These are phyloP conservation scores for Colletotrichum costaricense DNA, from an alignment of 2,329 filamentous ascomycete species.

Conservation along the genomic window DNA sequence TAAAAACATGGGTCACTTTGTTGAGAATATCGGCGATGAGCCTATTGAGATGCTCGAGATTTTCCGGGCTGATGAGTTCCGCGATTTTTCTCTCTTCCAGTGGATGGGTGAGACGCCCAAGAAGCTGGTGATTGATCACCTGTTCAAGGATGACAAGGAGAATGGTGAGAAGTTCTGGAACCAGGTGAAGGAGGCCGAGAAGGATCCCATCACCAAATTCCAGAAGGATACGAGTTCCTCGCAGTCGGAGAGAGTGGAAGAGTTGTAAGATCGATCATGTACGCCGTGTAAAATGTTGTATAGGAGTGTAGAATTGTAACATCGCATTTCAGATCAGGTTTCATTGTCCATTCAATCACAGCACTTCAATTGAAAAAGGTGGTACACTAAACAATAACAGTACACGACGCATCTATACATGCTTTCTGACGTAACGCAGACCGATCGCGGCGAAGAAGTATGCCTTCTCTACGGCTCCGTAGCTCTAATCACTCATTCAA, in stretches of 20 bases:
- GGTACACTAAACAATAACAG: too few species aligned
- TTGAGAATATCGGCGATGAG: slow-evolving; percentile 84
- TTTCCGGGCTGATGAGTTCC: slow-evolving; percentile 77
- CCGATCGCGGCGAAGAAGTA: not conserved
- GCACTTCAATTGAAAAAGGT: too few species aligned
- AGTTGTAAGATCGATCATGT: not conserved
- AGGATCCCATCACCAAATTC: slow-evolving; percentile 61
- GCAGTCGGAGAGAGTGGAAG: not conserved
- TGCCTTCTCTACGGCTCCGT: not conserved
- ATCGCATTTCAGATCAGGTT: not conserved
- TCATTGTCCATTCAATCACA: too few species aligned
- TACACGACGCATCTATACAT: not conserved
- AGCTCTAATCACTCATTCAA: slow-evolving; percentile 42
- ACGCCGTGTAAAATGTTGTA: not conserved
- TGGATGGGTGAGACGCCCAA: slow-evolving; percentile 80
- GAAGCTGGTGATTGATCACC: slow-evolving; percentile 72
- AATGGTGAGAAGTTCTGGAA: slow-evolving; percentile 72
- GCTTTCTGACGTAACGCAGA: slow-evolving; percentile 38
- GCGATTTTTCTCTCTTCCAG: slow-evolving; percentile 79
- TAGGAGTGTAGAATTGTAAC: not conserved
- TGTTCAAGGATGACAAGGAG: slow-evolving; percentile 72
- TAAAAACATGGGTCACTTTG: slow-evolving; percentile 82
- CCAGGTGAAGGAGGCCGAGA: slow-evolving; percentile 70
- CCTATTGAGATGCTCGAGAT: slow-evolving; percentile 82
- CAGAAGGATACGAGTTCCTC: not conserved